These are phyloP conservation scores for Piloderma croceum DNA, from an alignment of 768 basidiomycete genomes.

Conservation along the genomic window DNA sequence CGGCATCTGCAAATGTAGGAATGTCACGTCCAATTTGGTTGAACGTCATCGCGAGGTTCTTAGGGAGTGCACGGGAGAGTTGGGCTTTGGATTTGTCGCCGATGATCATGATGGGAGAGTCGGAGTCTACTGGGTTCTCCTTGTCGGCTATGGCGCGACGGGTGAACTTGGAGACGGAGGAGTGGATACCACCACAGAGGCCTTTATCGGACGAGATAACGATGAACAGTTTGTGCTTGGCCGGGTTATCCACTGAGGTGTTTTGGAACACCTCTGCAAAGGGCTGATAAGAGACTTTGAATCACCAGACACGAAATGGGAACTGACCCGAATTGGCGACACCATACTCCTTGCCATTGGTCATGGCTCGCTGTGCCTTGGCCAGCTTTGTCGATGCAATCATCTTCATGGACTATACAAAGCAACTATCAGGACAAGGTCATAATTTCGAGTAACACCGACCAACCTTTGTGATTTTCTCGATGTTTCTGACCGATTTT, in stretches of 20 bases:
- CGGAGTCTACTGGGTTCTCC: constrained; percentile 43
- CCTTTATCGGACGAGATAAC: constrained; percentile 98
- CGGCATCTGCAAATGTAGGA: constrained; percentile 95
- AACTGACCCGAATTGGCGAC: constrained; percentile 79
- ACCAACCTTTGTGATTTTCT: constrained; percentile 97
- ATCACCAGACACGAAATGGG: too few species aligned
- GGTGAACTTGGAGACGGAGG: constrained; percentile 87
- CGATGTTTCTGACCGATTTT: constrained; percentile 95
- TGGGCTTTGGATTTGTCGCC: constrained; percentile 98
- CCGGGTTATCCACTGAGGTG: constrained; percentile 58
- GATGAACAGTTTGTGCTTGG: constrained; percentile 81
- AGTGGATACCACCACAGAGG: constrained; percentile 99
- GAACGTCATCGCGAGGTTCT: constrained; percentile 80
- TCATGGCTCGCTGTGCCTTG: constrained; percentile 93
- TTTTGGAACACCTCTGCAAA: constrained; percentile 81
- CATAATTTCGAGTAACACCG: constrained; percentile 16
- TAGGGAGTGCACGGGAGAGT: constrained; percentile 57
- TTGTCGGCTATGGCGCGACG: constrained; percentile 61
- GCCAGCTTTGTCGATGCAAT: constrained; percentile 96
- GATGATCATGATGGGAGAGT: constrained; percentile 76
- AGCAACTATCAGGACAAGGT: constrained; percentile 2
- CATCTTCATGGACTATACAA: constrained; percentile 90
- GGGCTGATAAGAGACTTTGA: too few species aligned
- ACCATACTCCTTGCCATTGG: constrained; percentile 87
- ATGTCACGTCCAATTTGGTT: constrained; percentile 98